A percentile compares a stretch with the other conserved stretches of the same genome.
Evolutionary conservation across 2,329 filamentous ascomycete genomes (phyloP).

Genomic region (Paecilomyces sp.): DNA sequence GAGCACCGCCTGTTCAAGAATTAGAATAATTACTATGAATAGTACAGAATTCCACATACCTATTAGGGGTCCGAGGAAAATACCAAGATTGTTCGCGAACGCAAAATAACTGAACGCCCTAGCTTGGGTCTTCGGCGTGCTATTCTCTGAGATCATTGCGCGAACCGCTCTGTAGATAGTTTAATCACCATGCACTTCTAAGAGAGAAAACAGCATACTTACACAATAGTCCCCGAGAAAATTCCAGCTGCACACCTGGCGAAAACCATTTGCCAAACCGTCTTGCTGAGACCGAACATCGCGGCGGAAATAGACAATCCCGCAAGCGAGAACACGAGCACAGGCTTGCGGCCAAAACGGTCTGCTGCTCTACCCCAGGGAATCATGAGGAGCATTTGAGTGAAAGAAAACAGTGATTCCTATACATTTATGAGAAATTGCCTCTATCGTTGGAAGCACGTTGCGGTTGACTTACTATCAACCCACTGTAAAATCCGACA

Average conservation of each 20-base stretch:
- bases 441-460: not conserved
- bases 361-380: conserved; percentile 65
- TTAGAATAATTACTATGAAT: conserved; percentile 1
- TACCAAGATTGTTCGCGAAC: conserved; percentile 66
- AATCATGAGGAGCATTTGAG: conserved; percentile 72
- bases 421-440: conserved; percentile 1
- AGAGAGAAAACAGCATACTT: conserved; percentile 6
- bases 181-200: not conserved
- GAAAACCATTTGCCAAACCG: conserved; percentile 67
- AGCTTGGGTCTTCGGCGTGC: conserved; percentile 63
- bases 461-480: conserved; percentile 53
- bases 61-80: conserved; percentile 63
- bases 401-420: conserved; percentile 62
- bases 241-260: conserved; percentile 65
- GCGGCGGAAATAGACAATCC: conserved; percentile 56
- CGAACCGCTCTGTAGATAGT: conserved; percentile 49
- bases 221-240: conserved; percentile 65
- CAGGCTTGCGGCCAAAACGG: conserved; percentile 62
- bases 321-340: conserved; percentile 59
- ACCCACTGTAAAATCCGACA: conserved; percentile 71
- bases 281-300: conserved; percentile 61
- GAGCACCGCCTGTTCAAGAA: conserved; percentile 49
- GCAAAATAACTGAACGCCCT: conserved; percentile 70
- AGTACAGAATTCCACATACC: conserved; percentile 19
- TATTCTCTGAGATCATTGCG: conserved; percentile 70